A percentile compares a stretch with the other conserved stretches of the same genome.
Evolutionary conservation across 345 rosid genomes (phyloP).

Genomic region (Citropsis articulata): DNA sequence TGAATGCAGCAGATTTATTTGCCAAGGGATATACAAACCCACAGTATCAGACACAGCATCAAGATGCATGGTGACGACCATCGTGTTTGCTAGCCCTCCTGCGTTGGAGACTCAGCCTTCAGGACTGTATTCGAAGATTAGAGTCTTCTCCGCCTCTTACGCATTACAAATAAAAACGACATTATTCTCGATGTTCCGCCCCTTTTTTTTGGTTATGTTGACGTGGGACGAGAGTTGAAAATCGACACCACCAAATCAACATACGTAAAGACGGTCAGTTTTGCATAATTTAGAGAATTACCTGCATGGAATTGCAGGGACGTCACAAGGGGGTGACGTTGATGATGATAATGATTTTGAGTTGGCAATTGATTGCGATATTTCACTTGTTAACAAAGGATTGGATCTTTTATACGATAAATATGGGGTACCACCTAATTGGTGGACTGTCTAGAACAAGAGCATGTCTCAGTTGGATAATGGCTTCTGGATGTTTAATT

Average conservation of each 20-base stretch:
- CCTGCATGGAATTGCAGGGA: not conserved
- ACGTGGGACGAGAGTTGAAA: not conserved
- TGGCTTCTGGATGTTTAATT: not conserved
- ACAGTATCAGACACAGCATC: not conserved
- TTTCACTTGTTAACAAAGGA: not conserved
- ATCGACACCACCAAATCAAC: not conserved
- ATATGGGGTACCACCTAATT: not conserved
- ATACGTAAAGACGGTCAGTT: not conserved
- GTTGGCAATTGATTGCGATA: not conserved
- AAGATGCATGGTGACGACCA: not conserved
- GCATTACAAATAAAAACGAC: not conserved
- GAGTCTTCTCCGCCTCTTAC: not conserved
- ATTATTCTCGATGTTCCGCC: too few relatives aligned
- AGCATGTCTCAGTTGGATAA: not conserved
- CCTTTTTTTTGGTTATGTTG: not conserved
- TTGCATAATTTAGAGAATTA: not conserved
- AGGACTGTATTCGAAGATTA: not conserved
- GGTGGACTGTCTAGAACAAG: not conserved
- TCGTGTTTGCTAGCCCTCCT: not conserved
- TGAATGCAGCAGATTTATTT: not conserved
- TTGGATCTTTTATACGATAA: not conserved
- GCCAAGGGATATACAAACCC: not conserved
- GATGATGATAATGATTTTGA: not conserved
- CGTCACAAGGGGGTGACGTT: not conserved
- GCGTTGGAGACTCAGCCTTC: not conserved